Conservation (phyloP, 148 eudicot species). For the Pharnaceum exiguum region DNA sequence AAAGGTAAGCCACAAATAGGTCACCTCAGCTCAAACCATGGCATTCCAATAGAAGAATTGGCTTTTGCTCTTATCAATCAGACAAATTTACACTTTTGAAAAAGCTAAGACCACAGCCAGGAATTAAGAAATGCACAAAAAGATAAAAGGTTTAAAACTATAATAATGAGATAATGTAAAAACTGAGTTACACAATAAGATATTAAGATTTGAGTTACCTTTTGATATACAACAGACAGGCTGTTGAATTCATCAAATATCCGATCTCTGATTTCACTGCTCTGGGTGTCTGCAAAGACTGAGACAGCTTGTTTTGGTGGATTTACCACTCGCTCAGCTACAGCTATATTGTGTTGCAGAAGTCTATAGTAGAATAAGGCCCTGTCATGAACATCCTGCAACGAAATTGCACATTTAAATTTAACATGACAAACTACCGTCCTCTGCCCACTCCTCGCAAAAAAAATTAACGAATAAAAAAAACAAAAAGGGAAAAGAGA, state of each 20-base stretch:
- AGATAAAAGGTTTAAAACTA: no score
- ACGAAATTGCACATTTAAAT: conserved; percentile 1
- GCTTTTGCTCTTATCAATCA: no score
- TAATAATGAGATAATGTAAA: not conserved
- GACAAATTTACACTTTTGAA: no score
- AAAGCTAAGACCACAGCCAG: no score
- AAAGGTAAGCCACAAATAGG: no score
- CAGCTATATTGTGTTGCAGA: conserved; percentile 65
- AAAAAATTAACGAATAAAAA: no score
- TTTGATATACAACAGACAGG: conserved; percentile 89
- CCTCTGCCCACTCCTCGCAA: not conserved
- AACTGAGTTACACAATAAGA: not conserved
- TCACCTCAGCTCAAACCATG: no score
- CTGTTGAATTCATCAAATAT: conserved; percentile 99
- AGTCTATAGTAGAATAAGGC: conserved; percentile 93
- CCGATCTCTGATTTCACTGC: conserved; percentile 93
- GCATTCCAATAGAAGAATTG: no score
- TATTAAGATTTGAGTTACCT: conserved; percentile 53
- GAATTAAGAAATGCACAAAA: no score
- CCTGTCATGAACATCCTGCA: conserved; percentile 99
- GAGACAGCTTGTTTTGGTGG: conserved; percentile 99
- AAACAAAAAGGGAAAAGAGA: no score
- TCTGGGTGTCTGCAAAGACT: conserved; percentile 94
- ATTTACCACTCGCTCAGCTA: conserved; percentile 83
- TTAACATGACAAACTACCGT: not conserved